phyloP scores from a whole-genome alignment of 345 rosid genomes.

The Acer campestre region DNA sequence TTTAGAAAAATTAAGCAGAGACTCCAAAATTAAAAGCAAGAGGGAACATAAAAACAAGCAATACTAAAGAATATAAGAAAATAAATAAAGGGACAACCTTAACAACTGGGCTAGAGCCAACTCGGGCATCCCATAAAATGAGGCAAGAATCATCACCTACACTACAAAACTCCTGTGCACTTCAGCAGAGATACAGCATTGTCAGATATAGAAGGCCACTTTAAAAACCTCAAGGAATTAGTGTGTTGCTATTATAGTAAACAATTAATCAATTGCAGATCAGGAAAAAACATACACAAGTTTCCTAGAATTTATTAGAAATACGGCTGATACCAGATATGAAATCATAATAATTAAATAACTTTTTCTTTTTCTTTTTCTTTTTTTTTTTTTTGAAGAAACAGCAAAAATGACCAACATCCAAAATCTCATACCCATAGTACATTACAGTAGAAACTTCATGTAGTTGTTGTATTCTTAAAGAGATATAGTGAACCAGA shows the following conservation, averaged over 20 bases:
- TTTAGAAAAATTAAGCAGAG: neutral
- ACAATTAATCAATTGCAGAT: neutral
- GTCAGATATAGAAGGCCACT: conserved; percentile 24
- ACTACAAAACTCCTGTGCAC: conserved; percentile 97
- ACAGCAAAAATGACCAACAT: neutral
- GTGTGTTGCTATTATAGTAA: neutral
- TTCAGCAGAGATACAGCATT: conserved; percentile 37
- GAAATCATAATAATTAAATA: neutral
- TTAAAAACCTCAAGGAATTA: conserved; percentile 15
- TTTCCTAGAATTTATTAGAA: neutral
- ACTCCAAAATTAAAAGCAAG: neutral
- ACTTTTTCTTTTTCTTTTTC: no score
- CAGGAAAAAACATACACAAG: neutral
- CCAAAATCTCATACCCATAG: neutral
- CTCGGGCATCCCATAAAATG: conserved; percentile 97
- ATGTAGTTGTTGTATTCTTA: neutral
- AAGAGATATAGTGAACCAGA: neutral
- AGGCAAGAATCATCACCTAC: conserved; percentile 99
- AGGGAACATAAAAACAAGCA: neutral
- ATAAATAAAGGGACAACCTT: conserved; percentile 51
- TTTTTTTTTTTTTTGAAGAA: no score
- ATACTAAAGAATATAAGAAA: neutral
- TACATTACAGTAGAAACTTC: neutral
- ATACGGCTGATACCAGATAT: neutral
- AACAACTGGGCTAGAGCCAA: conserved; percentile 72